Evolutionary conservation across 129 eudicot genomes (phyloP).

Genomic region (Chrysanthemum seticuspe): DNA sequence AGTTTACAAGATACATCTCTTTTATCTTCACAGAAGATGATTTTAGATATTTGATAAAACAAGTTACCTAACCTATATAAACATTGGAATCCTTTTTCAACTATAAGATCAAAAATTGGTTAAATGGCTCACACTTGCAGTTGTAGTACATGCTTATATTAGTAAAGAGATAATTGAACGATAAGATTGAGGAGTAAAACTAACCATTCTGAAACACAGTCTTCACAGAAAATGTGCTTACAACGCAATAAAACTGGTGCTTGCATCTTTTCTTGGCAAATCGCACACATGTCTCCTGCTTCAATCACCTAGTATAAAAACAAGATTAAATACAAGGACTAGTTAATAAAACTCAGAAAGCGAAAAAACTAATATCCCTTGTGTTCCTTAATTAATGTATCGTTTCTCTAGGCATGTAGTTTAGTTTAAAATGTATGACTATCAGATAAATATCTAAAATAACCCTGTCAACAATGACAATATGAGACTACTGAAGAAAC

Average conservation of each 20-base stretch:
- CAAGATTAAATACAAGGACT: slow-evolving; percentile 1
- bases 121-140: not conserved
- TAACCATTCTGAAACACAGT: slow-evolving; percentile 89
- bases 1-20: not conserved
- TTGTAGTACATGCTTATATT: not conserved
- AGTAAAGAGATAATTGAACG: not conserved
- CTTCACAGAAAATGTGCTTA: slow-evolving; percentile 87
- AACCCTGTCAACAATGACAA: slow-evolving; percentile 13
- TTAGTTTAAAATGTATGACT: too few relatives aligned
- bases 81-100: not conserved
- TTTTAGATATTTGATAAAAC: not conserved
- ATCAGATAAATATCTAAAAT: slow-evolving; percentile 8
- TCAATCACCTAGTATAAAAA: slow-evolving; percentile 52
- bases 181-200: slow-evolving; percentile 21
- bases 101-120: not conserved
- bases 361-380: not conserved
- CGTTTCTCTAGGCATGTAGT: not conserved
- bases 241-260: slow-evolving; percentile 71
- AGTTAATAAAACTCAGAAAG: not conserved
- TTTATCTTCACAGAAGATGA: not conserved
- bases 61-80: not conserved
- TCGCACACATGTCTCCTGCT: slow-evolving; percentile 83
- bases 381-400: not conserved
- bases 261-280: slow-evolving; percentile 90
- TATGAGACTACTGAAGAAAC: not conserved